Evolutionary conservation across 352 stramenopile species (phyloP).

Genomic region (Phytophthora sp.): DNA sequence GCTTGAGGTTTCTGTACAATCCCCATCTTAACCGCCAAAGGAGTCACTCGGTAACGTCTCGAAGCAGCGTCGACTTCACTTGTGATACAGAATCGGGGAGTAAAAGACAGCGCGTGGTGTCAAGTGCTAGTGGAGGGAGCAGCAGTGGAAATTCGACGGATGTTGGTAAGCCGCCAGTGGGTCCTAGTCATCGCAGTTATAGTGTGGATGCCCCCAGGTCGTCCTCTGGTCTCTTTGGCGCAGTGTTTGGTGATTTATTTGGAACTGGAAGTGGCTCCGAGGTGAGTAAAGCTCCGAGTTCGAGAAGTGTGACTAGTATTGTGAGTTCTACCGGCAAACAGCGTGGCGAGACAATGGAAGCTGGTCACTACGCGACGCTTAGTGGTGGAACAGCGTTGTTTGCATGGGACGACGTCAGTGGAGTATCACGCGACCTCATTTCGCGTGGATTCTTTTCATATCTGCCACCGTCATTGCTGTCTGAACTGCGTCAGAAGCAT

Average conservation of each 20-base stretch:
- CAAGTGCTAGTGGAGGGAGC: slow-evolving; percentile 19
- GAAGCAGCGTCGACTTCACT: slow-evolving; percentile 15
- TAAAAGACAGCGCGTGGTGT: slow-evolving; percentile 12
- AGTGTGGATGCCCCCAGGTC: slow-evolving; percentile 57
- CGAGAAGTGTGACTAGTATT: not conserved
- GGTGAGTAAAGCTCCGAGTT: not conserved
- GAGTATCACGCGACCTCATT: slow-evolving; percentile 63
- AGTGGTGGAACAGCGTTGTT: slow-evolving; percentile 35
- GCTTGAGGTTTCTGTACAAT: slow-evolving; percentile 73
- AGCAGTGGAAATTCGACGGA: slow-evolving; percentile 28
- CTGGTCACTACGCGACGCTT: slow-evolving; percentile 41
- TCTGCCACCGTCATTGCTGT: slow-evolving; percentile 49
- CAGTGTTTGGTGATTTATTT: slow-evolving; percentile 78
- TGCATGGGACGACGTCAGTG: slow-evolving; percentile 76
- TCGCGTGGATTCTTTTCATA: slow-evolving; percentile 74
- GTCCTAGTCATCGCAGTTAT: slow-evolving; percentile 46
- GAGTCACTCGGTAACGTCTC: slow-evolving; percentile 11
- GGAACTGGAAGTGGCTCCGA: slow-evolving; percentile 29
- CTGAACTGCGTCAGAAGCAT: slow-evolving; percentile 46
- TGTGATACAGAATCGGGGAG: slow-evolving; percentile 18
- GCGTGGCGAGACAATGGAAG: slow-evolving; percentile 59
- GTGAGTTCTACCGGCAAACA: slow-evolving; percentile 33
- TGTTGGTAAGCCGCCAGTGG: not conserved
- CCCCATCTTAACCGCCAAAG: slow-evolving; percentile 49
- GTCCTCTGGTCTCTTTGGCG: slow-evolving; percentile 57